Evolutionary conservation across 805 yeast species (phyloP).

Genomic region (Zygosaccharomyces bisporus): DNA sequence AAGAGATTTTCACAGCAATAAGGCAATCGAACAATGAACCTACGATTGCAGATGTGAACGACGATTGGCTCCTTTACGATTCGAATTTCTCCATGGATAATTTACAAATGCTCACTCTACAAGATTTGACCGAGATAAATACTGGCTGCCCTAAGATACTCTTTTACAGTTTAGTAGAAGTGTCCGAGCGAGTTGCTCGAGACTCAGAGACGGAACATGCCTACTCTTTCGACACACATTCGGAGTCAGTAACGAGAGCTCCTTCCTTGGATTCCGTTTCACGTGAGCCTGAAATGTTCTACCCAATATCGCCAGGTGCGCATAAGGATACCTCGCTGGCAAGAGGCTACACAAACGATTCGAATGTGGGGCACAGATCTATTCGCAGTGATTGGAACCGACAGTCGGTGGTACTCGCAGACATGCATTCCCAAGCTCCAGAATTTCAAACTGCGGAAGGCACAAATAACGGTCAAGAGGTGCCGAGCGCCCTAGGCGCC

Average conservation of each 20-base stretch:
- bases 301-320: slow-evolving; percentile 7
- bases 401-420: slow-evolving; percentile 3
- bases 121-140: slow-evolving; percentile 34
- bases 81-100: slow-evolving; percentile 37
- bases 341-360: slow-evolving; percentile 2
- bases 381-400: slow-evolving; percentile 31
- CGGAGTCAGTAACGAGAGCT: neutral
- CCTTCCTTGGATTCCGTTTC: slow-evolving; percentile 10
- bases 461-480: neutral
- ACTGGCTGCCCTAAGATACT: slow-evolving; percentile 32
- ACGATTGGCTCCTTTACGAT: slow-evolving; percentile 43
- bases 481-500: neutral
- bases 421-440: neutral
- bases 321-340: neutral
- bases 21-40: slow-evolving; percentile 32
- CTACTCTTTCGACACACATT: neutral
- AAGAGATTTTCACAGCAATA: slow-evolving; percentile 33
- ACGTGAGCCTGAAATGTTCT: slow-evolving; percentile 17
- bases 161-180: slow-evolving; percentile 33
- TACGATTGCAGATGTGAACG: slow-evolving; percentile 33
- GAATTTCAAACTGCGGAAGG: neutral
- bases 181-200: slow-evolving; percentile 7
- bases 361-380: slow-evolving; percentile 27
- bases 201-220: neutral
- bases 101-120: slow-evolving; percentile 34